Conservation (phyloP, 1,284 basidiomycete genomes). For the Ceratobasidium sp. region DNA sequence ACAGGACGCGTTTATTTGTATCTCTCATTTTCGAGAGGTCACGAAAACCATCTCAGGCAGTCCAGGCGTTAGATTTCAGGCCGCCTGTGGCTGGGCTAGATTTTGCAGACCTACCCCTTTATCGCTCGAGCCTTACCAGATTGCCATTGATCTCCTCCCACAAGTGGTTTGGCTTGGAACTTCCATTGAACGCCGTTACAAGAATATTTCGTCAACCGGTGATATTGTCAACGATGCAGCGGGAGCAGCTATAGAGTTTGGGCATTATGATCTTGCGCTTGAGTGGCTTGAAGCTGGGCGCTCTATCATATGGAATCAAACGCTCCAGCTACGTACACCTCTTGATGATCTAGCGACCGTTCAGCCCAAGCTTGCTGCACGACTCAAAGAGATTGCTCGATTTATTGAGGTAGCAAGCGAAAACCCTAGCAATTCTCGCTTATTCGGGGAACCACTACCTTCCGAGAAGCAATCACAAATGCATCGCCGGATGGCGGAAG, state of each 20-base stretch:
- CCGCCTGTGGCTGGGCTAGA: background rate
- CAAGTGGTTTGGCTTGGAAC: background rate
- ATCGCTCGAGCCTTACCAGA: no score
- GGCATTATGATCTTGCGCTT: conserved; percentile 51
- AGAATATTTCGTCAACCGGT: background rate
- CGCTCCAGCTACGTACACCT: conserved; percentile 44
- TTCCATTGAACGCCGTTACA: background rate
- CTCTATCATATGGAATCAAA: conserved; percentile 48
- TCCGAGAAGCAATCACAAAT: background rate
- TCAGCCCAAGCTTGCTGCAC: background rate
- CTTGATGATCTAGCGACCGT: conserved; percentile 30
- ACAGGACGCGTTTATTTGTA: no score
- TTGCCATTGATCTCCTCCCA: background rate
- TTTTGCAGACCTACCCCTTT: background rate
- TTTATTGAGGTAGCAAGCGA: background rate
- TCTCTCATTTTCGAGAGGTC: no score
- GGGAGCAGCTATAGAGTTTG: conserved; percentile 49
- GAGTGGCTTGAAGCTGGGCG: conserved; percentile 51
- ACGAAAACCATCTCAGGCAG: no score
- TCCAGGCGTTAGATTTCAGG: background rate
- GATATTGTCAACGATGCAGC: conserved; percentile 50
- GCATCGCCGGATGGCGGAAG: background rate
- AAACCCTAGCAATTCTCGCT: no score
- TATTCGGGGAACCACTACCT: no score
- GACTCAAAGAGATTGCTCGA: background rate